A percentile compares a stretch with the other conserved stretches of the same genome.
phyloP scores from a whole-genome alignment of 257 asterid species.

The Asclepias syriaca region DNA sequence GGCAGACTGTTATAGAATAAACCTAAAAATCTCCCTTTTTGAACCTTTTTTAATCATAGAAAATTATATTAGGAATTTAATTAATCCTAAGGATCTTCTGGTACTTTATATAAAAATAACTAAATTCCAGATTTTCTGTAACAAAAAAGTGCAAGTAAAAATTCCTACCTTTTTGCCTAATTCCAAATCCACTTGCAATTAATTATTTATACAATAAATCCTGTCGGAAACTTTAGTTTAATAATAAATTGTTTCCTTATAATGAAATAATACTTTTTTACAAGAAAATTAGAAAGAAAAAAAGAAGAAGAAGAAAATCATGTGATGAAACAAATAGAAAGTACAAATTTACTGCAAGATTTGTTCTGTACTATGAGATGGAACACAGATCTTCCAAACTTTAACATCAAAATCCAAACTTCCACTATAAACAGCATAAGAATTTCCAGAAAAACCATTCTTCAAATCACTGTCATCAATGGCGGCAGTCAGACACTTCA shows the following conservation, averaged over 20 bases:
- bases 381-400: constrained; percentile 49
- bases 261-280: no score
- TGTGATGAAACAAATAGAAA: no score
- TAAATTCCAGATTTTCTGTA: not conserved
- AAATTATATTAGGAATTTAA: no score
- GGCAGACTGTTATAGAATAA: no score
- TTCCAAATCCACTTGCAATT: constrained; percentile 15
- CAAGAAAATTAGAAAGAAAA: no score
- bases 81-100: no score
- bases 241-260: no score
- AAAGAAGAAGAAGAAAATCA: no score
- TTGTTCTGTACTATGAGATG: constrained; percentile 9
- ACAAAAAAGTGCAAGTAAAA: not conserved
- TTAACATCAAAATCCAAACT: constrained; percentile 66
- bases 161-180: constrained; percentile 22
- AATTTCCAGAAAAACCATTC: constrained; percentile 16
- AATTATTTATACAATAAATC: not conserved
- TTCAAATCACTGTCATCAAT: constrained; percentile 17
- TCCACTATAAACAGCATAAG: constrained; percentile 57
- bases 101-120: no score
- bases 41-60: no score
- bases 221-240: no score
- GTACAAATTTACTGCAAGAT: not conserved
- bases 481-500: constrained; percentile 57
- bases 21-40: no score